These are phyloP conservation scores for Ichthyophthirius multifiliis DNA, from an alignment of 169 alveolate species.

Conservation along the genomic window DNA sequence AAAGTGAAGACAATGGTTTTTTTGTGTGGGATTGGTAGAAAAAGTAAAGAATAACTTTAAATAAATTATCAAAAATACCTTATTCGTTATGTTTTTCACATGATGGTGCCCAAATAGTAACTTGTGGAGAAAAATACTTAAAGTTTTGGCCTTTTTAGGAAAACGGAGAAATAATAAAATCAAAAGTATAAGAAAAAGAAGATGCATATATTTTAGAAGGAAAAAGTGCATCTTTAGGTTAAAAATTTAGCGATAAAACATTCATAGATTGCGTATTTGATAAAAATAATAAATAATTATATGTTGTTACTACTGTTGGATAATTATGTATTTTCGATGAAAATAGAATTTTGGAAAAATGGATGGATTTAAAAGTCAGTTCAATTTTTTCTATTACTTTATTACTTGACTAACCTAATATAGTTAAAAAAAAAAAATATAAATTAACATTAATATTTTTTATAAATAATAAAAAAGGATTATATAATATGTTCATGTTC, in stretches of 20 bases:
- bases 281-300: constrained; percentile 20
- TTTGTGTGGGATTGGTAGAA: constrained; percentile 68
- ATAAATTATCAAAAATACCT: constrained; percentile 56
- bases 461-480: constrained; percentile 47
- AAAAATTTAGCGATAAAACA: background rate
- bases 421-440: too few relatives aligned
- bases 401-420: too few relatives aligned
- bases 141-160: constrained; percentile 68
- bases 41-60: constrained; percentile 50
- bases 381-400: constrained; percentile 49
- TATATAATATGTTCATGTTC: constrained; percentile 72
- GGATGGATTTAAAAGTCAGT: constrained; percentile 74
- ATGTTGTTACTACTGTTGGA: constrained; percentile 67
- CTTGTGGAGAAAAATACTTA: constrained; percentile 72
- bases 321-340: constrained; percentile 63
- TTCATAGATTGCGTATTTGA: background rate
- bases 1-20: constrained; percentile 69
- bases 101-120: constrained; percentile 65
- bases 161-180: constrained; percentile 36
- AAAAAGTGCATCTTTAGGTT: constrained; percentile 33
- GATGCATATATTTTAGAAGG: constrained; percentile 56
- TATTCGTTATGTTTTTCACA: constrained; percentile 56
- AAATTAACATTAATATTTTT: too few relatives aligned
- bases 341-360: constrained; percentile 56
- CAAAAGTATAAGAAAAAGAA: constrained; percentile 22